These are phyloP conservation scores for Carpinus fangiana DNA, from an alignment of 306 rosid genomes.

Conservation along the genomic window DNA sequence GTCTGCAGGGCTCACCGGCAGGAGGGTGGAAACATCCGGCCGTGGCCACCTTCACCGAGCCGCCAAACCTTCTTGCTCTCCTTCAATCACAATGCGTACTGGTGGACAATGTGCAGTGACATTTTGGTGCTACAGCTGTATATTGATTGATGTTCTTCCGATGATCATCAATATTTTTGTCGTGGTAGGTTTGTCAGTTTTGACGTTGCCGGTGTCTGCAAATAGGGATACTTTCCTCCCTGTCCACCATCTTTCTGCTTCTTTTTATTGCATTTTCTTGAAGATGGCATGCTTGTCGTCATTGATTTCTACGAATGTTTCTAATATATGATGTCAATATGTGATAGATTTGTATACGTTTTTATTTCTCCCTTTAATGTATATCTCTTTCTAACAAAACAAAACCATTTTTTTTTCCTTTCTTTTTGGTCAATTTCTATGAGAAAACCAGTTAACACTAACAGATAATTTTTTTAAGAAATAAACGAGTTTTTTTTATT, in stretches of 20 bases:
- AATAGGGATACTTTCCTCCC: background rate
- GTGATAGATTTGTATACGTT: background rate
- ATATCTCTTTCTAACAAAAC: background rate
- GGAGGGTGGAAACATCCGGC: conserved; percentile 68
- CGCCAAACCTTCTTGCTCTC: conserved; percentile 46
- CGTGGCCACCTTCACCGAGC: conserved; percentile 37
- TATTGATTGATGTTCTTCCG: background rate
- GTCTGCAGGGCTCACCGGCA: conserved; percentile 6
- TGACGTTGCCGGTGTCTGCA: background rate
- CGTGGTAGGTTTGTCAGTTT: background rate
- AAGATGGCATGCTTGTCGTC: background rate
- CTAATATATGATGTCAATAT: background rate
- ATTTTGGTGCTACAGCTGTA: background rate
- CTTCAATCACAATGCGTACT: conserved; percentile 62
- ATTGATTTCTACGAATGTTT: background rate
- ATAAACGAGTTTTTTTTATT: no score
- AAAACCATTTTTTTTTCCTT: background rate
- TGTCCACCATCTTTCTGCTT: background rate
- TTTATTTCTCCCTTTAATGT: background rate
- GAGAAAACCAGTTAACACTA: background rate
- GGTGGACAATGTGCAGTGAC: conserved; percentile 44
- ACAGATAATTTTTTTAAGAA: background rate
- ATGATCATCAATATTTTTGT: no score
- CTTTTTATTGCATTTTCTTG: background rate
- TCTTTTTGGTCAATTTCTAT: background rate